A percentile compares a stretch with the other conserved stretches of the same genome.
Conservation (phyloP, 805 yeast genomes). For the Yarrowia sp. region DNA sequence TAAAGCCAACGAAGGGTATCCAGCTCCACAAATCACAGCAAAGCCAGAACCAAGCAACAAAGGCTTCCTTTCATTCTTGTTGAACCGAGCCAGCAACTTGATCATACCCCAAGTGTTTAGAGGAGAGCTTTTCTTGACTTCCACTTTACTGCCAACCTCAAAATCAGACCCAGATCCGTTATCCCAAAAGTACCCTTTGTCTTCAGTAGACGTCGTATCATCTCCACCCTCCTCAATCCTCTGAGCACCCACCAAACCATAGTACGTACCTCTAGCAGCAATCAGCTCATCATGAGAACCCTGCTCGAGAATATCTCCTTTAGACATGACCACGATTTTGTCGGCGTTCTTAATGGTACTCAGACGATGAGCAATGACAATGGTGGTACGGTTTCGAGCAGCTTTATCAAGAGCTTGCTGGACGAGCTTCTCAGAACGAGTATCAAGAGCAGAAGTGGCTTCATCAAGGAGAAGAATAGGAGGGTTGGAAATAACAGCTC, state of each 20-base stretch:
- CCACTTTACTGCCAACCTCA: neutral
- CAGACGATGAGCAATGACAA: constrained; percentile 57
- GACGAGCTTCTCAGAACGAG: constrained; percentile 44
- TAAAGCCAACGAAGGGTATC: constrained; percentile 41
- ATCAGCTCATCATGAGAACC: constrained; percentile 45
- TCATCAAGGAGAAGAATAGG: constrained; percentile 60
- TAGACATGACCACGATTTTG: constrained; percentile 50
- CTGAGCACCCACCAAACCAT: constrained; percentile 41
- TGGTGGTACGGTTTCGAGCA: constrained; percentile 45
- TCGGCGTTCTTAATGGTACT: constrained; percentile 58
- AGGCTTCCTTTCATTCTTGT: constrained; percentile 33
- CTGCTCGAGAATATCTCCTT: constrained; percentile 51
- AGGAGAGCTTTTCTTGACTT: neutral
- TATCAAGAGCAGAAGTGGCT: constrained; percentile 60
- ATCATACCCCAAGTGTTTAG: constrained; percentile 25
- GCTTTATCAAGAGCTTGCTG: constrained; percentile 44
- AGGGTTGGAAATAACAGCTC: constrained; percentile 65
- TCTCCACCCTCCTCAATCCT: constrained; percentile 29
- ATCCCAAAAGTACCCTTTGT: neutral
- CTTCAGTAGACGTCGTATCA: neutral
- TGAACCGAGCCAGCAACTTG: constrained; percentile 34
- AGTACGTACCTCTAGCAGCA: constrained; percentile 35
- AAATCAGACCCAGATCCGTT: neutral
- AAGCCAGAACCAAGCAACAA: constrained; percentile 35
- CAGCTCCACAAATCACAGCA: constrained; percentile 40